These are phyloP conservation scores for Casuarina equisetifolia DNA, from an alignment of 306 rosid species.

Conservation along the genomic window DNA sequence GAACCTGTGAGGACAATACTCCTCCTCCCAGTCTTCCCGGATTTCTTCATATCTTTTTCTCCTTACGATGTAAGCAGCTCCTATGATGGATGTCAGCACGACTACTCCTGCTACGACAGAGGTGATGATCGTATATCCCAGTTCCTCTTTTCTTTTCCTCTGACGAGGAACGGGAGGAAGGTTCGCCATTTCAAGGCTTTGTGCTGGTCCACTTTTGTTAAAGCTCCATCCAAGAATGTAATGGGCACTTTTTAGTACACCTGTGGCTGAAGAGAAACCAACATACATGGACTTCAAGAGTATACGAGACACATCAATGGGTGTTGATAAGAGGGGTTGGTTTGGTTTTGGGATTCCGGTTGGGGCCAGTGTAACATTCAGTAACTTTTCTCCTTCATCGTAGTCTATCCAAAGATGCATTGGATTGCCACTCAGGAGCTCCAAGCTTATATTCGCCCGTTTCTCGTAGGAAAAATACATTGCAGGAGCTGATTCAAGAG, in stretches of 20 bases:
- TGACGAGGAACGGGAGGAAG: slow-evolving; percentile 16
- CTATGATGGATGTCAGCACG: neutral
- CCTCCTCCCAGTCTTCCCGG: slow-evolving; percentile 41
- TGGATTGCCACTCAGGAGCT: slow-evolving; percentile 22
- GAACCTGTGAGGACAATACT: slow-evolving; percentile 37
- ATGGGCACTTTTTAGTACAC: neutral
- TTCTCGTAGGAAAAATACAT: slow-evolving; percentile 4
- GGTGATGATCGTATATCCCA: neutral
- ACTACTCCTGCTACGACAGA: neutral
- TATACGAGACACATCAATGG: neutral
- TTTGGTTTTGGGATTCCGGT: slow-evolving; percentile 16
- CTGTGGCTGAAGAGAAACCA: slow-evolving; percentile 40
- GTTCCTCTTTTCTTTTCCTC: neutral
- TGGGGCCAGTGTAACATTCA: slow-evolving; percentile 29
- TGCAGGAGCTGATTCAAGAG: slow-evolving; percentile 1
- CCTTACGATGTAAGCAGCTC: slow-evolving; percentile 1
- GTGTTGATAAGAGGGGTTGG: slow-evolving; percentile 26
- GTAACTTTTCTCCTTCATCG: neutral
- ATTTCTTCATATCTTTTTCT: slow-evolving; percentile 30
- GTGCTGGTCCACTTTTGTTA: slow-evolving; percentile 31
- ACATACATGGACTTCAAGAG: slow-evolving; percentile 33
- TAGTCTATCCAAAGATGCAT: slow-evolving; percentile 22
- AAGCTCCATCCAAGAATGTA: slow-evolving; percentile 45
- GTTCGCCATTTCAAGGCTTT: slow-evolving; percentile 4
- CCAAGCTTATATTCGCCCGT: slow-evolving; percentile 12